A percentile compares a stretch with the other conserved stretches of the same genome.
phyloP scores from a whole-genome alignment of 1,284 basidiomycete species.

The Cutaneotrichosporon cyanovorans region DNA sequence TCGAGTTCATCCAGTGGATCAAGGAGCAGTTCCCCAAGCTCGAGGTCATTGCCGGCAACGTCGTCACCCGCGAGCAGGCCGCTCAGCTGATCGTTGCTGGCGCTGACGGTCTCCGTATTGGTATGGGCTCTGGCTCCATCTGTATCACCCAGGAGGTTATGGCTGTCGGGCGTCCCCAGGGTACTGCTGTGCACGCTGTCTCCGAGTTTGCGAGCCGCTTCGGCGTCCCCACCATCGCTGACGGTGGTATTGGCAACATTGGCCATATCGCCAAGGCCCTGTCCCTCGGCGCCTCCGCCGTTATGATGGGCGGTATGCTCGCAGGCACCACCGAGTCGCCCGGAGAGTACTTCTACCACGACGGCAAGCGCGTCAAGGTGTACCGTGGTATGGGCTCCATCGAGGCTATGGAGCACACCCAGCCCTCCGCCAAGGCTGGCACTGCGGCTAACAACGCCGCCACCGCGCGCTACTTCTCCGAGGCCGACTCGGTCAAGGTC shows the following conservation, averaged over 20 bases:
- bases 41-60: slow-evolving; percentile 94
- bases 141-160: slow-evolving; percentile 99
- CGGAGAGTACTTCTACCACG: slow-evolving; percentile 98
- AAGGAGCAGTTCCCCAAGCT: slow-evolving; percentile 74
- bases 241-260: slow-evolving; percentile 92
- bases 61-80: slow-evolving; percentile 96
- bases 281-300: slow-evolving; percentile 83
- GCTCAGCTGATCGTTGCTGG: slow-evolving; percentile 89
- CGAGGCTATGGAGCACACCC: slow-evolving; percentile 90
- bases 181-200: slow-evolving; percentile 90
- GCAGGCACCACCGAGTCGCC: slow-evolving; percentile 96
- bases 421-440: slow-evolving; percentile 49
- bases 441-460: slow-evolving; percentile 79
- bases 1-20: slow-evolving; percentile 94
- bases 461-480: slow-evolving; percentile 94
- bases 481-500: slow-evolving; percentile 89
- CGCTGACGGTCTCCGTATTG: slow-evolving; percentile 86
- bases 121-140: slow-evolving; percentile 97
- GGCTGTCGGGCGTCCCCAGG: slow-evolving; percentile 98
- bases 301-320: slow-evolving; percentile 97
- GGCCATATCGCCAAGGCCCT: slow-evolving; percentile 98
- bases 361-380: slow-evolving; percentile 96
- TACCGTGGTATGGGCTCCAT: slow-evolving; percentile 98
- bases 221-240: slow-evolving; percentile 96
- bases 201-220: slow-evolving; percentile 83